Evolutionary conservation across 805 yeast species (phyloP).

Genomic region (Lipomyces mesembrius): DNA sequence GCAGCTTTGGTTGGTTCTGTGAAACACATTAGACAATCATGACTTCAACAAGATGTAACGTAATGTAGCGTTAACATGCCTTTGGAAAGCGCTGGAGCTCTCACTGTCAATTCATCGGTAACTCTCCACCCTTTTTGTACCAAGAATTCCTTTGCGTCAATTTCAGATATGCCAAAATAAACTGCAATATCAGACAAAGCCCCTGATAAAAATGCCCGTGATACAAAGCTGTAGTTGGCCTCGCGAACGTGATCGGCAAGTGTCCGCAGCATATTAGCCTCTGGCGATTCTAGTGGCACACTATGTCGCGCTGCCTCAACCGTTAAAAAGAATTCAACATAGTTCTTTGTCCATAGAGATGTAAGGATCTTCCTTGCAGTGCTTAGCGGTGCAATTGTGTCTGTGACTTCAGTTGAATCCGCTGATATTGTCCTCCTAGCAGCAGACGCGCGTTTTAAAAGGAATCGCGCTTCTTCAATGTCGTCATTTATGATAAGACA

Average conservation of each 20-base stretch:
- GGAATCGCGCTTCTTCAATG: slow-evolving; percentile 16
- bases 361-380: slow-evolving; percentile 3
- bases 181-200: slow-evolving; percentile 1
- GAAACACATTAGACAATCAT: not conserved
- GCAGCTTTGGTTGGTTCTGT: not conserved
- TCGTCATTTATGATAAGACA: slow-evolving; percentile 9
- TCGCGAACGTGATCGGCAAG: slow-evolving; percentile 14
- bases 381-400: not conserved
- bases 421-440: not conserved
- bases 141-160: not conserved
- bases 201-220: slow-evolving; percentile 10
- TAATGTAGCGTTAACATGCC: not conserved
- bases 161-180: slow-evolving; percentile 16
- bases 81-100: not conserved
- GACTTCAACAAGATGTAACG: not conserved
- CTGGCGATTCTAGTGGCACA: not conserved
- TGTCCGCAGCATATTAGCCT: not conserved
- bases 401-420: not conserved
- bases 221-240: slow-evolving; percentile 10
- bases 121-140: slow-evolving; percentile 10
- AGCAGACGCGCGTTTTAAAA: slow-evolving; percentile 2
- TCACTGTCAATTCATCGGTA: not conserved
- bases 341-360: slow-evolving; percentile 1
- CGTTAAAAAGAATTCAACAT: not conserved
- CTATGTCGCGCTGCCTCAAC: not conserved